Percentiles rank a stretch among this genome's conserved stretches.
Conservation (phyloP, 306 rosid species). For the Argentina anserina region DNA sequence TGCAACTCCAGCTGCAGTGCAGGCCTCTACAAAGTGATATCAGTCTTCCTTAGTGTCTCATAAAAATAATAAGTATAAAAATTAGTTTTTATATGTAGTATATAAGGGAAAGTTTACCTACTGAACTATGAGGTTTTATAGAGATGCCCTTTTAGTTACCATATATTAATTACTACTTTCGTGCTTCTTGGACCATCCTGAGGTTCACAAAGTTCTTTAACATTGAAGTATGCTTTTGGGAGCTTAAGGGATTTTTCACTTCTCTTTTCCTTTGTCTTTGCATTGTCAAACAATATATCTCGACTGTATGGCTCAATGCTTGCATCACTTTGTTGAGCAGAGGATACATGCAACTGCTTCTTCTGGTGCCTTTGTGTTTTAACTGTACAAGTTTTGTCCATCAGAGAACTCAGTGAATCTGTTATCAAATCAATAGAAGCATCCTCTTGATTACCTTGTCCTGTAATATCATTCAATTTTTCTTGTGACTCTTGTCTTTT, state of each 20-base stretch:
- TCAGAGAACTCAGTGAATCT: neutral
- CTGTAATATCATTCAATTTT: neutral
- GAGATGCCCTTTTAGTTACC: neutral
- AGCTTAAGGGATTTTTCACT: neutral
- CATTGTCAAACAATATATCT: neutral
- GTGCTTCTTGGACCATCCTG: neutral
- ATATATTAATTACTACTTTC: neutral
- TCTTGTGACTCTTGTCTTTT: too few relatives aligned
- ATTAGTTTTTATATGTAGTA: neutral
- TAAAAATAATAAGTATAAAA: neutral
- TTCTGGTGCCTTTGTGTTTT: neutral
- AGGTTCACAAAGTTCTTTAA: neutral
- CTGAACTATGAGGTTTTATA: neutral
- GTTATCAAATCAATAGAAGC: neutral
- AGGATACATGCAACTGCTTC: neutral
- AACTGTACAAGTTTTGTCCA: neutral
- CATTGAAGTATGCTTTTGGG: neutral
- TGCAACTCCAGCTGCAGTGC: slow-evolving; percentile 1
- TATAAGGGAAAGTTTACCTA: neutral
- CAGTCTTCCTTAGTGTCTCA: neutral
- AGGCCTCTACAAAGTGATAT: slow-evolving; percentile 4
- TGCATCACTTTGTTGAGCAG: neutral
- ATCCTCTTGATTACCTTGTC: neutral
- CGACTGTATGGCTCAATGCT: slow-evolving; percentile 6
- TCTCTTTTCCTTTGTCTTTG: neutral